Evolutionary conservation across 768 basidiomycete species (phyloP).

Genomic region (Lactarius hengduanensis): DNA sequence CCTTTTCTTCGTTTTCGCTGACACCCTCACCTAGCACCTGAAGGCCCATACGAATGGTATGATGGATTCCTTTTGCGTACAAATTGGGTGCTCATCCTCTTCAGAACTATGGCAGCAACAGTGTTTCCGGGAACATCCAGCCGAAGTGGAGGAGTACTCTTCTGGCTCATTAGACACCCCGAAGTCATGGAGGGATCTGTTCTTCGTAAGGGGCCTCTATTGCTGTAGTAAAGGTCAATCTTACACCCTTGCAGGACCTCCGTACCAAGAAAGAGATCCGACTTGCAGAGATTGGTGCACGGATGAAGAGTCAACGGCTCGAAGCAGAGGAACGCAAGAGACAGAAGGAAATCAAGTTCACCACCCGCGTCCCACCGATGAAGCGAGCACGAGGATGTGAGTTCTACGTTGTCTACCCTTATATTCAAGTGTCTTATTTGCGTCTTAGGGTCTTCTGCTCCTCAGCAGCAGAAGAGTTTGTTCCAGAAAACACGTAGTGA

Average conservation of each 20-base stretch:
- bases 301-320: conserved; percentile 62
- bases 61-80: conserved; percentile 1
- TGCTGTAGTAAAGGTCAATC: conserved; percentile 20
- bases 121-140: conserved; percentile 21
- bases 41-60: conserved; percentile 29
- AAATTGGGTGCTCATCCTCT: conserved; percentile 7
- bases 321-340: conserved; percentile 74
- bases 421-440: conserved; percentile 20
- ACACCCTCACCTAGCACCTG: conserved; percentile 23
- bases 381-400: conserved; percentile 64
- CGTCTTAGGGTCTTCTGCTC: conserved; percentile 40
- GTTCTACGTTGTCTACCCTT: conserved; percentile 30
- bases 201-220: conserved; percentile 25
- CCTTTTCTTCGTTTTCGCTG: conserved; percentile 10
- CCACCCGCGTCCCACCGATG: conserved; percentile 62
- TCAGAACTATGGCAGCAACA: conserved; percentile 29
- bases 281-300: conserved; percentile 59
- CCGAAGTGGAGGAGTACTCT: conserved; percentile 15
- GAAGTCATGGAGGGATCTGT: conserved; percentile 25
- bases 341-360: conserved; percentile 73
- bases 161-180: conserved; percentile 8
- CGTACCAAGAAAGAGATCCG: conserved; percentile 59
- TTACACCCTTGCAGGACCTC: conserved; percentile 32
- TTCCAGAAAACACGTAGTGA: conserved; percentile 77
- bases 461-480: conserved; percentile 58